Conservation (phyloP, 1,284 basidiomycete species). For the Ustilago tritici region DNA sequence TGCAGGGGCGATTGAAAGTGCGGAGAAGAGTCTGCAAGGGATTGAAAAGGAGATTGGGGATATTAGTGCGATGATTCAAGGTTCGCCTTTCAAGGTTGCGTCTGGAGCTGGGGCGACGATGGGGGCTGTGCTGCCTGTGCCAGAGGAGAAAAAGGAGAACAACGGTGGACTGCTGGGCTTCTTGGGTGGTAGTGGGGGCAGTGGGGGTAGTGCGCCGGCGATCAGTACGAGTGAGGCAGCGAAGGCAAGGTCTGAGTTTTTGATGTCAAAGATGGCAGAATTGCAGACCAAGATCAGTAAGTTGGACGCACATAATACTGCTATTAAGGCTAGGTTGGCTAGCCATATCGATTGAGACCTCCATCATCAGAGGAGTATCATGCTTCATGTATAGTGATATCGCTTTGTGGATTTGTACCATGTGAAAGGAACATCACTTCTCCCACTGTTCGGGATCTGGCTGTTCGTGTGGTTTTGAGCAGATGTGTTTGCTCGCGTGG, state of each 20-base stretch:
- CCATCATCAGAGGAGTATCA: background rate
- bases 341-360: conserved; percentile 16
- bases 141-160: conserved; percentile 11
- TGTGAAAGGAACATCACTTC: background rate
- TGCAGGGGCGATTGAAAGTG: conserved; percentile 74
- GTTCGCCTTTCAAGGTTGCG: conserved; percentile 67
- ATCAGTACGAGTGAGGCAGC: conserved; percentile 73
- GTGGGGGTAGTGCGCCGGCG: background rate
- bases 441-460: background rate
- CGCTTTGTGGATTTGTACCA: conserved; percentile 7
- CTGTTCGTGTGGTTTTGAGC: background rate
- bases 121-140: conserved; percentile 29
- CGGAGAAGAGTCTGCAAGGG: conserved; percentile 77
- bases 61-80: conserved; percentile 54
- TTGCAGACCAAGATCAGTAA: conserved; percentile 76
- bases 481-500: conserved; percentile 3
- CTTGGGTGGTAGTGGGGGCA: conserved; percentile 9
- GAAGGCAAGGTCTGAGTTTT: conserved; percentile 77
- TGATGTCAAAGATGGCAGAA: conserved; percentile 80
- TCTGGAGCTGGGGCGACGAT: conserved; percentile 41
- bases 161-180: conserved; percentile 4
- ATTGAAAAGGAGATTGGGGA: conserved; percentile 81
- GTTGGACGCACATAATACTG: conserved; percentile 35
- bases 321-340: conserved; percentile 45
- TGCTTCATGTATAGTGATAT: background rate